Percentiles rank a stretch among this genome's conserved stretches.
Conservation (phyloP, 2,329 filamentous ascomycete species). For the Bipolaris victoriae region DNA sequence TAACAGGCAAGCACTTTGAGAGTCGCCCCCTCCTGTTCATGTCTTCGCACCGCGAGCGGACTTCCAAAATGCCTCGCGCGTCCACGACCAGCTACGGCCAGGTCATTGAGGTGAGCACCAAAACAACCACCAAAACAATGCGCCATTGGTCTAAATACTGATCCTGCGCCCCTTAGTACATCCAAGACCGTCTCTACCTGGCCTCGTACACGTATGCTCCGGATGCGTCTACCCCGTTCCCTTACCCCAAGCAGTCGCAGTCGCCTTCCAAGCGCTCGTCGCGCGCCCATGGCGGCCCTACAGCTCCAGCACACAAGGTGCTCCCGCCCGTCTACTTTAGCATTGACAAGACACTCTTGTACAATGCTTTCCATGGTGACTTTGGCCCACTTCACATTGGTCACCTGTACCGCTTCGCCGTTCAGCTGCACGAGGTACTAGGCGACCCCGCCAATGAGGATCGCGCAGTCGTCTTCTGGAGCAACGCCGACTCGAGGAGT, state of each 20-base stretch:
- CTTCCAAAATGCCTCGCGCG: slow-evolving; percentile 40
- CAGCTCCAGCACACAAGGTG: slow-evolving; percentile 58
- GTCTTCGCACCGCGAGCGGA: slow-evolving; percentile 38
- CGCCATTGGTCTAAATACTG: slow-evolving; percentile 16
- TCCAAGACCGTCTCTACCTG: slow-evolving; percentile 87
- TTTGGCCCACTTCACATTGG: slow-evolving; percentile 98
- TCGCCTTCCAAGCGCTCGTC: slow-evolving; percentile 80
- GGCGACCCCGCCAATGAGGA: slow-evolving; percentile 90
- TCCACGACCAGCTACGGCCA: slow-evolving; percentile 71
- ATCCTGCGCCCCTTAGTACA: slow-evolving; percentile 26
- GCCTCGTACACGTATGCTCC: slow-evolving; percentile 88
- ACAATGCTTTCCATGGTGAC: slow-evolving; percentile 98
- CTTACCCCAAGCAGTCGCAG: slow-evolving; percentile 71
- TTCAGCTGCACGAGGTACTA: slow-evolving; percentile 93
- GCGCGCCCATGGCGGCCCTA: slow-evolving; percentile 66
- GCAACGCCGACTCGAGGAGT: slow-evolving; percentile 88
- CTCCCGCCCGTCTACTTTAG: slow-evolving; percentile 88
- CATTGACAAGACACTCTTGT: slow-evolving; percentile 87
- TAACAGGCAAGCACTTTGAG: slow-evolving; percentile 3
- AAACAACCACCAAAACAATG: slow-evolving; percentile 35
- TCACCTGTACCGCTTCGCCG: slow-evolving; percentile 94
- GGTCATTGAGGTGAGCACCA: slow-evolving; percentile 87
- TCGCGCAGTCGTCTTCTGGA: slow-evolving; percentile 94
- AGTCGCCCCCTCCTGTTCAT: slow-evolving; percentile 29
- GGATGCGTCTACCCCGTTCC: slow-evolving; percentile 81